Evolutionary conservation across 805 yeast genomes (phyloP).

Genomic region (Candida berthetii): DNA sequence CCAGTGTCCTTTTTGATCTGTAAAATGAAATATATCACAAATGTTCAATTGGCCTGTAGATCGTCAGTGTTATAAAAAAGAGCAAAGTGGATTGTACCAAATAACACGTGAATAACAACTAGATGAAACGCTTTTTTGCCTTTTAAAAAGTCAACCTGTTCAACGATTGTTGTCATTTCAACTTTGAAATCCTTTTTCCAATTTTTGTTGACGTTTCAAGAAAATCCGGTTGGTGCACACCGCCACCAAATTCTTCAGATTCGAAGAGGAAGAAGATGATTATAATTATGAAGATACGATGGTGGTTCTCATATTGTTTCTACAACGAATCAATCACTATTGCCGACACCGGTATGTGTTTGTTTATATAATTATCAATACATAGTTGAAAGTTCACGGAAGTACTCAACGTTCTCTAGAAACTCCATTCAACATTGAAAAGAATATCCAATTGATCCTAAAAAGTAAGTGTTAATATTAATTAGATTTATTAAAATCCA

Average conservation of each 20-base stretch:
- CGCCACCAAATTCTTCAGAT: too few relatives aligned
- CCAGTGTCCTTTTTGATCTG: not conserved
- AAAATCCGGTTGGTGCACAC: not conserved
- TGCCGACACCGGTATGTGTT: too few relatives aligned
- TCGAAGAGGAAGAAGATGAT: too few relatives aligned
- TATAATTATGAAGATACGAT: too few relatives aligned
- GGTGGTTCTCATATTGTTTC: too few relatives aligned
- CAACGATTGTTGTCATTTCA: not conserved
- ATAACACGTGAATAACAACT: not conserved
- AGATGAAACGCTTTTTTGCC: not conserved
- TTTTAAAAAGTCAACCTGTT: not conserved
- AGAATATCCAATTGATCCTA: not conserved
- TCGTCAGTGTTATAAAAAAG: not conserved
- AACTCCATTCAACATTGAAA: not conserved
- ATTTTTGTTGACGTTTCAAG: constrained; percentile 4
- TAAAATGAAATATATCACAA: too few relatives aligned
- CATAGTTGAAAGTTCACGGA: too few relatives aligned
- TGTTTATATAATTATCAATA: too few relatives aligned
- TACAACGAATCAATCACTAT: too few relatives aligned
- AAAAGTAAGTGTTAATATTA: not conserved
- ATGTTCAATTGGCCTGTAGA: not conserved
- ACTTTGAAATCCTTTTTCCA: not conserved
- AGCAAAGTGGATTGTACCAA: not conserved
- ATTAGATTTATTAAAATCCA: too few relatives aligned
- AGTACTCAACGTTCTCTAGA: too few relatives aligned